Evolutionary conservation across 2,329 filamentous ascomycete species (phyloP), one percentile per base, ranked within the genome.

Genomic region (Colletotrichum trifolii): DNA sequence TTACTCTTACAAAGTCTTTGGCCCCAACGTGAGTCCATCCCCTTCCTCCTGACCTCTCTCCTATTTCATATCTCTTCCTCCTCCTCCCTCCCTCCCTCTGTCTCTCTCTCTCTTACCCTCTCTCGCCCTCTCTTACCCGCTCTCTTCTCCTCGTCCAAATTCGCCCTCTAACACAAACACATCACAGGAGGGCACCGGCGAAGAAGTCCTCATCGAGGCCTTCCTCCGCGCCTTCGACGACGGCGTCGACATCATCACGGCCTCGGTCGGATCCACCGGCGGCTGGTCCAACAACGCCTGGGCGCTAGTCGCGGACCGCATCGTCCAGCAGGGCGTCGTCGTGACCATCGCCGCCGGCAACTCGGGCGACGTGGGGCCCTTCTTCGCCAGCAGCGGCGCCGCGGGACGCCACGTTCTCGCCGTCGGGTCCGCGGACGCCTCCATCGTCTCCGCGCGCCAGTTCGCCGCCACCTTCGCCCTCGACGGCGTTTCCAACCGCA

Each of bases 231-330:
- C 65, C 48, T 67, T 50, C 39, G 53, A 52, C 36, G 65, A 65
- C 35, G 65, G 62, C 49, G 65, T 67, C 49, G 65, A 67, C 45
- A 59, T 67, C 45, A 66, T 67, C 57, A 66, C 65, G 4, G 65
- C 65, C 38, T 61, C 55, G 4, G 62, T 67, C 33, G 62, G 61
- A 17, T 54, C 45, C 9, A 56, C 43, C 34, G 65, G 65, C 39
- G 65, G 62, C 57, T 81, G 78, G 69, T 69, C 70, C 17, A 74
- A 79, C 40, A 80, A 80, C 40, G 78, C 79, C 8, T 82, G 77
- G 80, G 79, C 80, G 2, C 68, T 78, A 2, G 71, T 83, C 2
- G 76, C 79, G 8, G 77, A 74, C 34, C 75, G 78, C 6, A 73
- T 83, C 43, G 80, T 81, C 25, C 70, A 73, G 15, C 66, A 72